Evolutionary conservation across 2,329 filamentous ascomycete species (phyloP).

Genomic region (Calonectria ilicicola): DNA sequence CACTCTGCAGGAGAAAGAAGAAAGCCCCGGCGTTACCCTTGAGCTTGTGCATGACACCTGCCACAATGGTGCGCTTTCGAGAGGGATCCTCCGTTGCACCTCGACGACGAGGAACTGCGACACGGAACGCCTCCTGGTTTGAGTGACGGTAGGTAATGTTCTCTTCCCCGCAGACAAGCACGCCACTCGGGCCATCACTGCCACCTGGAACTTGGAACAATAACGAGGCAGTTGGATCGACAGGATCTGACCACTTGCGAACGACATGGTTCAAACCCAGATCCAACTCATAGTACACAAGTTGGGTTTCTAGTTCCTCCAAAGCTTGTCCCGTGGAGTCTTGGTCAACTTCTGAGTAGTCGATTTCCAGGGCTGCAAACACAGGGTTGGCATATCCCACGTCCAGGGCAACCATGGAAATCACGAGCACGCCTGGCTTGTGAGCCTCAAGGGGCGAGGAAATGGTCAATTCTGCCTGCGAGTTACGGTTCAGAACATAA

Average conservation of each 20-base stretch:
- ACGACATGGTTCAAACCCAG: constrained; percentile 97
- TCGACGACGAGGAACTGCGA: constrained; percentile 87
- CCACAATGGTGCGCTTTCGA: constrained; percentile 86
- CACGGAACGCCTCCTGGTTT: constrained; percentile 88
- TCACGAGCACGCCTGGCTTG: constrained; percentile 90
- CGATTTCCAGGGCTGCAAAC: constrained; percentile 93
- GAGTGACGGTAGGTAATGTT: constrained; percentile 98
- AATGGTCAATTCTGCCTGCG: constrained; percentile 94
- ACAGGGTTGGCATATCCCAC: constrained; percentile 98
- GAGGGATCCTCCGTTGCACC: constrained; percentile 93
- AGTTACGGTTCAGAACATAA: constrained; percentile 96
- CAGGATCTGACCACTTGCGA: constrained; percentile 93
- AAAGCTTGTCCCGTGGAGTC: constrained; percentile 88
- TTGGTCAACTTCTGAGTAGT: constrained; percentile 91
- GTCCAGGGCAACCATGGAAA: constrained; percentile 88
- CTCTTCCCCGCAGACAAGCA: constrained; percentile 93
- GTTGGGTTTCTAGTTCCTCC: constrained; percentile 84
- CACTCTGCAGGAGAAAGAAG: constrained; percentile 95
- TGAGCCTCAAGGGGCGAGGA: constrained; percentile 97
- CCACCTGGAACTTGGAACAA: constrained; percentile 97
- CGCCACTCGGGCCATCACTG: constrained; percentile 92
- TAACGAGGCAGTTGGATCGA: constrained; percentile 88
- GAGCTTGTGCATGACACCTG: constrained; percentile 97
- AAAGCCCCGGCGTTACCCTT: constrained; percentile 86
- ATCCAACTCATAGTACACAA: constrained; percentile 98